Evolutionary conservation across 768 basidiomycete species (phyloP).

Genomic region (Tylopilus subfusipes): DNA sequence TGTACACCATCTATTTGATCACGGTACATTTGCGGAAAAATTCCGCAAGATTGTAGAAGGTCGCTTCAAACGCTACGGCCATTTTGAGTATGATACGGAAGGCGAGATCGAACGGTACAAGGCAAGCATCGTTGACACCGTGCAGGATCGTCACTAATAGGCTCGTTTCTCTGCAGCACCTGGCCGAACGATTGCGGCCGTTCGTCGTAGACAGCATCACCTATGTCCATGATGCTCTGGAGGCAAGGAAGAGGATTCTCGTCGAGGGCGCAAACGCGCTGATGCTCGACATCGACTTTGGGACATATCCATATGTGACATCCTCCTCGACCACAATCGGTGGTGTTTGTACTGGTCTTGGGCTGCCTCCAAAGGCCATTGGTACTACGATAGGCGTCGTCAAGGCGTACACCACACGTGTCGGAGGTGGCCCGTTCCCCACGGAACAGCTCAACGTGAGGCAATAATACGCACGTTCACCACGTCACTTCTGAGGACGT

Average conservation of each 20-base stretch:
- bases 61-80: constrained; percentile 94
- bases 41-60: constrained; percentile 96
- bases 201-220: constrained; percentile 86
- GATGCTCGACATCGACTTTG: constrained; percentile 98
- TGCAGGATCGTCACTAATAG: neutral
- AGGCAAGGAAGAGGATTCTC: constrained; percentile 72
- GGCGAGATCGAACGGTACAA: constrained; percentile 92
- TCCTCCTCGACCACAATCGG: constrained; percentile 92
- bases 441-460: constrained; percentile 89
- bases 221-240: constrained; percentile 79
- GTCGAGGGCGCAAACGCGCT: constrained; percentile 98
- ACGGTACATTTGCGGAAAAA: constrained; percentile 78
- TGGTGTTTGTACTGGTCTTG: constrained; percentile 96
- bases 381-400: constrained; percentile 89
- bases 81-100: constrained; percentile 98
- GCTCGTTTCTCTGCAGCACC: constrained; percentile 42
- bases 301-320: constrained; percentile 97
- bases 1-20: constrained; percentile 94
- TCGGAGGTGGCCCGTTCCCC: constrained; percentile 98
- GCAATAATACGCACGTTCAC: constrained; percentile 8
- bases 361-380: constrained; percentile 86
- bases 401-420: constrained; percentile 97
- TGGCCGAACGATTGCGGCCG: constrained; percentile 81
- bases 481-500: neutral
- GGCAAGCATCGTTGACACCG: constrained; percentile 39